phyloP scores from a whole-genome alignment of 2,329 filamentous ascomycete species.

The Colletotrichum spinosum region DNA sequence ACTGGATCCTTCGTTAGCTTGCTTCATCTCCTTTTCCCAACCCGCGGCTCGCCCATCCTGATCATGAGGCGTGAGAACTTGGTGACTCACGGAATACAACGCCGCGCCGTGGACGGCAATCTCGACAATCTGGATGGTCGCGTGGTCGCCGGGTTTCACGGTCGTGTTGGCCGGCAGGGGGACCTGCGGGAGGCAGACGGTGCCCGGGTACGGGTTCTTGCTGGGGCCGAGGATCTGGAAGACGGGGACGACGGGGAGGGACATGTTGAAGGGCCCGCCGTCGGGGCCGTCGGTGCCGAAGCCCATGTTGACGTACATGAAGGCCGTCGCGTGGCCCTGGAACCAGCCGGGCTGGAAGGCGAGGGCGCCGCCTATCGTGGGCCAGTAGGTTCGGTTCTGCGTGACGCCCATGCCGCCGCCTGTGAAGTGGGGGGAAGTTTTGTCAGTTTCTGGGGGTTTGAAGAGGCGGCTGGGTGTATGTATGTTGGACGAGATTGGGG shows the following conservation, averaged over 20 bases:
- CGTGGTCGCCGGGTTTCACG: conserved; percentile 85
- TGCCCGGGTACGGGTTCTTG: conserved; percentile 87
- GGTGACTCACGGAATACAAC: conserved; percentile 77
- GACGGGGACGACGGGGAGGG: conserved; percentile 80
- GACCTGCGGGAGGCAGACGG: conserved; percentile 90
- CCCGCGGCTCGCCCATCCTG: no score
- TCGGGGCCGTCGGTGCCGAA: conserved; percentile 76
- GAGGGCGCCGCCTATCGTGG: conserved; percentile 85
- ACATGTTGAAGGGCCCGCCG: conserved; percentile 84
- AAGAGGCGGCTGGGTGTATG: neutral
- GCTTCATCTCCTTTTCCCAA: neutral
- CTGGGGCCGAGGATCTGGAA: conserved; percentile 87
- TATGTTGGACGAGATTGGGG: neutral
- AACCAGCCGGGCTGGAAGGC: conserved; percentile 97
- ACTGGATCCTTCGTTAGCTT: conserved; percentile 62
- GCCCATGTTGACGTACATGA: conserved; percentile 92
- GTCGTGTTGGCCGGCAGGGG: conserved; percentile 79
- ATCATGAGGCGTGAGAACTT: neutral
- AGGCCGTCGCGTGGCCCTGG: conserved; percentile 83
- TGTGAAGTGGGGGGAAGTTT: conserved; percentile 49
- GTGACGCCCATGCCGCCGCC: conserved; percentile 86
- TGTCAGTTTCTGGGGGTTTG: conserved; percentile 30
- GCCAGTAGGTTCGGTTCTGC: conserved; percentile 92
- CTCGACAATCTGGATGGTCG: conserved; percentile 91
- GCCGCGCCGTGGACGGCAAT: conserved; percentile 84